A percentile compares a stretch with the other conserved stretches of the same genome.
Evolutionary conservation across 1,284 basidiomycete genomes (phyloP).

Genomic region (Leccinum solheimii): DNA sequence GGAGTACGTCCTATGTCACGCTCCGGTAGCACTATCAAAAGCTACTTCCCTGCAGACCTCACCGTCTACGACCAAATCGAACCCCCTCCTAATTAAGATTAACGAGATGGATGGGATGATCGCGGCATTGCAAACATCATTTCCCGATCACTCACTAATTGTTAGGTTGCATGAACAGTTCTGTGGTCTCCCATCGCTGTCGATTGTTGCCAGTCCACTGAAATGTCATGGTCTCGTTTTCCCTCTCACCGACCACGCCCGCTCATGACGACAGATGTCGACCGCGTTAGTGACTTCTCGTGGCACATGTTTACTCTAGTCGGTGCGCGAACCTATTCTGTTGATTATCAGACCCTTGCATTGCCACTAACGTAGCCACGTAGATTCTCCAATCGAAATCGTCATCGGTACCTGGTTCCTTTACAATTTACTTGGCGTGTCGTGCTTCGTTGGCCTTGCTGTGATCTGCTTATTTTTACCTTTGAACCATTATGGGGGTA

Average conservation of each 20-base stretch:
- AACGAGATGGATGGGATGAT: too few relatives aligned
- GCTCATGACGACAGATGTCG: slow-evolving; percentile 72
- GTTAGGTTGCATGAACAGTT: too few relatives aligned
- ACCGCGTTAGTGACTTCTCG: slow-evolving; percentile 82
- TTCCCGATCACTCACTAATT: too few relatives aligned
- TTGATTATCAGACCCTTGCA: neutral
- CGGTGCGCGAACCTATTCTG: slow-evolving; percentile 38
- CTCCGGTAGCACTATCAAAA: too few relatives aligned
- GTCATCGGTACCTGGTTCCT: slow-evolving; percentile 79
- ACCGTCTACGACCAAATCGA: too few relatives aligned
- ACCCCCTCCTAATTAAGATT: too few relatives aligned
- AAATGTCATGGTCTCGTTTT: too few relatives aligned
- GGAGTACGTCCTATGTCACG: too few relatives aligned
- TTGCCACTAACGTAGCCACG: slow-evolving; percentile 16
- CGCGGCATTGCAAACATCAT: too few relatives aligned
- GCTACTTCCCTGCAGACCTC: too few relatives aligned
- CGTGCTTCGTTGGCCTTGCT: slow-evolving; percentile 79
- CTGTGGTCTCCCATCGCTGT: too few relatives aligned
- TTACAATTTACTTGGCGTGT: slow-evolving; percentile 79
- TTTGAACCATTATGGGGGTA: slow-evolving; percentile 85
- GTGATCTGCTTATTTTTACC: slow-evolving; percentile 85
- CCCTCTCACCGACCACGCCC: slow-evolving; percentile 15
- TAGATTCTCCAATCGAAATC: slow-evolving; percentile 88
- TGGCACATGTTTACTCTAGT: slow-evolving; percentile 76
- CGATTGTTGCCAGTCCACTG: too few relatives aligned